A percentile compares a stretch with the other conserved stretches of the same genome.
phyloP scores from a whole-genome alignment of 1,139 yeast species.

The Magnusiomyces ingens region DNA sequence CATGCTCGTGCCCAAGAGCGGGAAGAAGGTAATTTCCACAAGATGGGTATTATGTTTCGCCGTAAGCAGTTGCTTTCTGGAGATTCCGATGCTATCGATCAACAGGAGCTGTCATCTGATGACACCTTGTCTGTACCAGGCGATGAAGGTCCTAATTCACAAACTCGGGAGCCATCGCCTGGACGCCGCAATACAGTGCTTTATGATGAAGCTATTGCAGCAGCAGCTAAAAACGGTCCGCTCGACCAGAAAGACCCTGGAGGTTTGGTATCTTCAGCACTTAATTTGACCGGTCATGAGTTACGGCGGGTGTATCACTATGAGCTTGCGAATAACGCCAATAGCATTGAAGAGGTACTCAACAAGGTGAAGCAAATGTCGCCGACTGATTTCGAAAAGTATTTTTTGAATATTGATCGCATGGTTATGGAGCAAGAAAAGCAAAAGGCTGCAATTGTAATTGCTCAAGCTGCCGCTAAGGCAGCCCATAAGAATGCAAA shows the following conservation, averaged over 20 bases:
- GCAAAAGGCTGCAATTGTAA: neutral
- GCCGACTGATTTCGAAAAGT: slow-evolving; percentile 2
- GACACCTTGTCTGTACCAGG: neutral
- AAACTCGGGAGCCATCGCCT: neutral
- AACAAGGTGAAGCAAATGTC: neutral
- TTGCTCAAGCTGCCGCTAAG: slow-evolving; percentile 1
- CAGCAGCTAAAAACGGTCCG: neutral
- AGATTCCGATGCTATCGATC: neutral
- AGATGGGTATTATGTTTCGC: slow-evolving; percentile 48
- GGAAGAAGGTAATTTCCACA: slow-evolving; percentile 89
- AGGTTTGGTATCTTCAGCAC: neutral
- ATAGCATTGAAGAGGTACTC: neutral
- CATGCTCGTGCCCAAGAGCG: slow-evolving; percentile 63
- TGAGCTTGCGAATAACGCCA: neutral
- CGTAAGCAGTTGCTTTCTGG: slow-evolving; percentile 1
- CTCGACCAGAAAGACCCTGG: neutral
- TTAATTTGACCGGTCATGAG: slow-evolving; percentile 59
- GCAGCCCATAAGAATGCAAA: neutral
- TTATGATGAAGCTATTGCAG: too few relatives aligned
- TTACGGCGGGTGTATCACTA: slow-evolving; percentile 65
- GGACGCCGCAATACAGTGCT: too few relatives aligned
- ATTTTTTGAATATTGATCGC: neutral
- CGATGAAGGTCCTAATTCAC: neutral
- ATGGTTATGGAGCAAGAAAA: too few relatives aligned
- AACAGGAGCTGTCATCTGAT: neutral